Conservation (phyloP, 2,329 filamentous ascomycete genomes). For the Capronia coronata region DNA sequence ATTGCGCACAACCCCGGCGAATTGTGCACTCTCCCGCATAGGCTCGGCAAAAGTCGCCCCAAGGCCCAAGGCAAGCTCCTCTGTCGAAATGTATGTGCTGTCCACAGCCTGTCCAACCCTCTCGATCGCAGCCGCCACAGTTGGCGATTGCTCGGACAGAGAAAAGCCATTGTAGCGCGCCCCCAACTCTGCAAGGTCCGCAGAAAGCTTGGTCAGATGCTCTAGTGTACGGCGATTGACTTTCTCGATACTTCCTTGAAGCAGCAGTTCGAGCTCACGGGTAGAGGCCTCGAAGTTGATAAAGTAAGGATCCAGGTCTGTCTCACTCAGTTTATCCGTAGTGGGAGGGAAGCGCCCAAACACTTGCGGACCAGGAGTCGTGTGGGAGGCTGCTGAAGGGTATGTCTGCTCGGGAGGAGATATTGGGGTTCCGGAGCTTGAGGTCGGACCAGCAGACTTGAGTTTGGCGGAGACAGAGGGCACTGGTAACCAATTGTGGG, state of each 20-base stretch:
- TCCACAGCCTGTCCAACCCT: conserved; percentile 91
- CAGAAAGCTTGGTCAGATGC: conserved; percentile 74
- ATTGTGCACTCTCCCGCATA: conserved; percentile 96
- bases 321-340: conserved; percentile 68
- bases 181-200: conserved; percentile 86
- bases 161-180: conserved; percentile 97
- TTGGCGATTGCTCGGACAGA: conserved; percentile 81
- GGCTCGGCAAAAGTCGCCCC: conserved; percentile 93
- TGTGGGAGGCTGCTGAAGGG: conserved; percentile 51
- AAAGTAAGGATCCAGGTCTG: conserved; percentile 93
- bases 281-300: conserved; percentile 86
- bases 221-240: conserved; percentile 84
- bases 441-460: conserved; percentile 46
- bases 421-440: conserved; percentile 47
- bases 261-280: conserved; percentile 78
- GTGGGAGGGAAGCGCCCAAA: conserved; percentile 79
- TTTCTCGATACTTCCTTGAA: conserved; percentile 93
- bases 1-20: conserved; percentile 83
- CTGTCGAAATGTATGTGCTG: conserved; percentile 89
- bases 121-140: conserved; percentile 87
- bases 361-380: conserved; percentile 55
- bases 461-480: conserved; percentile 82
- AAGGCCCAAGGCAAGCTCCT: conserved; percentile 80
- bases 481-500: conserved; percentile 79
- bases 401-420: conserved; percentile 48